Evolutionary conservation across 306 rosid species (phyloP), one percentile per base, ranked within the genome.

Genomic region (Chamaecrista fasciculata): DNA sequence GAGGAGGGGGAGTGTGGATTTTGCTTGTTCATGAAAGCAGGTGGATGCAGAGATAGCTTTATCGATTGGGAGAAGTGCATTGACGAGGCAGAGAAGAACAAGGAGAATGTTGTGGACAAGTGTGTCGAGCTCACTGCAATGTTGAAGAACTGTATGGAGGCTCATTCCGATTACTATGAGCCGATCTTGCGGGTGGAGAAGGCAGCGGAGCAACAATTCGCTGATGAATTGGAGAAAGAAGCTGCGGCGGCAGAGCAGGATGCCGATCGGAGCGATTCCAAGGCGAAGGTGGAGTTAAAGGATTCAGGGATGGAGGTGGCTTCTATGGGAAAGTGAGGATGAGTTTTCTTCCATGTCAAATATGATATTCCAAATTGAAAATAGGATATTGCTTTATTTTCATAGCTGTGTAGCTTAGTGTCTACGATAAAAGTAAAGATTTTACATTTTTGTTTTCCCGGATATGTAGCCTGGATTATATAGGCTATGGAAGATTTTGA

Each of bases 41-140:
- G 65, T 33, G 65, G 65, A 34, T 59, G 65, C 44, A 59, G 65
- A 59, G 65, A 59, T 18, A 59, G 46, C 65, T 59, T 59, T 59
- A 59, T 59, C 24, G 26, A 18, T 18, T 59, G 65, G 65, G 65
- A 59, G 44, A 59, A 59, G 26, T 59, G 65, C 44, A 59, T 59
- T 59, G 65, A 59, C 6, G 65, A 19, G 26, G 65, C 65, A 16
- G 65, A 59, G 65, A 59, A 59, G 65, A 59, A 59, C 25, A 33
- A 59, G 8, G 65, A 59, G 26, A 16, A 59, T 16, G 16, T 59
- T 33, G 65, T 59, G 25, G 65, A 59, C 26, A 59, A 59, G 65
- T 59, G 65, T n/a, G 65, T 34, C 23, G 65, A 59, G 26, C n/a
- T 6, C 8, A 59, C 65, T 33, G 65, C 46, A 4, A 59, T 21